Evolutionary conservation across 352 stramenopile genomes (phyloP), one percentile per base, ranked within the genome.

Genomic region (Pythium coloratum): DNA sequence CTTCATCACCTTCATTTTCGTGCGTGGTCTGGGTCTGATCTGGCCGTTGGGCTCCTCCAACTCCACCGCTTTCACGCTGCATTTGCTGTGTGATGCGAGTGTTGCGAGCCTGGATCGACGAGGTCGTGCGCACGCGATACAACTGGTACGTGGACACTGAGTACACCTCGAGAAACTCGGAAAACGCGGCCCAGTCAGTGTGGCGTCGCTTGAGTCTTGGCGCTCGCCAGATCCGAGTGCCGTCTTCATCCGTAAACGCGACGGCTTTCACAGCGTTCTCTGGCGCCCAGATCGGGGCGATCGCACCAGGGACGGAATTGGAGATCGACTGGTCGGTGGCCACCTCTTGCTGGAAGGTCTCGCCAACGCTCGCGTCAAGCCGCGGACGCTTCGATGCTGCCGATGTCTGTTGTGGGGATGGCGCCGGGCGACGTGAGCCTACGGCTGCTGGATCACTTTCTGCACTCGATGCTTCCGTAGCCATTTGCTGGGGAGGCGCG

Each of bases 101-200:
- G 55, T 93, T 91, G 18, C 84, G 82, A 34, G 80, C 79, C 4
- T 73, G 71, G 20, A 91, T 81, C 0, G 84, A 91, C 18, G 87
- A 91, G 9, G 84, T 93, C 26, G 84, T 93, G 38, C 84, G 82
- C 24, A 93, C 78, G 20, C 84, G 83, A 55, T 90, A 90, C 13
- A 92, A 70, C 62, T 92, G 84, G 42, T 78, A 86, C 9, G 84
- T 92, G 9, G 82, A 71, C 12, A 67, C 55, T 1, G 80, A 89
- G 55, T 92, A 92, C 54, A 56, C 67, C 16, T 88, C 71, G n/a
- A 92, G 32, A 55, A 88, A 79, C 33, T 76, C 73, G 47, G 86
- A 76, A 55, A 92, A 90, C 3, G 67, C 67, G n/a, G 77, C 69
- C 84, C 84, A 92, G 10, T 70, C 76, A 1, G 73, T 50, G 47